Base-by-base conservation (phyloP, 768 basidiomycete species). In the Suillus alpinus region DNA sequence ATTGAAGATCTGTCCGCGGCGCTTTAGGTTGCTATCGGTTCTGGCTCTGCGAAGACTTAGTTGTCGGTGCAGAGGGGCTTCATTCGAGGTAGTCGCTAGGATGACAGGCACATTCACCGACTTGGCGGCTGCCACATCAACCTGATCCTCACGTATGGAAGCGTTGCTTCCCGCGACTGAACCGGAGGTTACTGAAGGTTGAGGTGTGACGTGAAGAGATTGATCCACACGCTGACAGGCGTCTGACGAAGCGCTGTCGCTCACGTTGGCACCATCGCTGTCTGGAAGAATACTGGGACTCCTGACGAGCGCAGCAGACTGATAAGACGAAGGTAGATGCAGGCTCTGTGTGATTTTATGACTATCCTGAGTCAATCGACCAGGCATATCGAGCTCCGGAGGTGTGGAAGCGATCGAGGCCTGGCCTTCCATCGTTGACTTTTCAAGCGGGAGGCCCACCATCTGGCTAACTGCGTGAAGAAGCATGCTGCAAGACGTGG, bases 401-500 rank as follows among this genome's bases (percentile, higher is more conserved):
- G 52, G 52, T 53, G 51, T 53, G 51, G 51, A 53, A 9, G 51
- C 32, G 51, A 53, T 29, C 20, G 57, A 58, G 29, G 20, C 10
- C 31, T 9, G 16, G 23, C 31, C 49, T 51, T 34, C 57, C 57
- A 50, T 6, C 31, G 16, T 20, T 9, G 26, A 14, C 2, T 3
- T 14, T 16, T 26, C 46, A 12, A 60, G 18, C 6, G 73, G n/a
- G 20, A 73, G 53, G 23, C 72, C 73, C 14, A 75, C 66, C 47
- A 73, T 73, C 41, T 69, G 64, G 56, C 72, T 69, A 16, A 75
- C 70, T 32, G 75, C 74, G 16, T 69, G 67, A 34, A 73, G 67
- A 37, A 73, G 70, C 53, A 65, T 55, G 60, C 74, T 74, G 31
- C 59, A 75, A 40, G 64, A 65, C 2, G 65, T 63, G 18, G 63